Conservation (phyloP, 768 basidiomycete genomes). For the Rhizopogon roseolus region DNA sequence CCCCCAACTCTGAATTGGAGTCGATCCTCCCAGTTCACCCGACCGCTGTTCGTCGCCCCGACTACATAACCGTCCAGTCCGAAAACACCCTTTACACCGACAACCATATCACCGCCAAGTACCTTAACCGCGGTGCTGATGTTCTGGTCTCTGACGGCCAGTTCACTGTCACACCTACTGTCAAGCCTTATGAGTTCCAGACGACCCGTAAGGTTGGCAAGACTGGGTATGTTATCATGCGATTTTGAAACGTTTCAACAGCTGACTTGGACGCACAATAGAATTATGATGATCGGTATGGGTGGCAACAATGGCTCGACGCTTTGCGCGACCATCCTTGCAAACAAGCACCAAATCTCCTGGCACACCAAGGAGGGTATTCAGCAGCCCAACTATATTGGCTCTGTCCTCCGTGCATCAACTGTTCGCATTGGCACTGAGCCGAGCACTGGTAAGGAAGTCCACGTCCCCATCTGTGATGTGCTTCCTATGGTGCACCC, state of each 20-base stretch:
- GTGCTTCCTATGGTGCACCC: slow-evolving; percentile 97
- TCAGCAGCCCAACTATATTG: slow-evolving; percentile 97
- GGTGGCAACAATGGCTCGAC: slow-evolving; percentile 98
- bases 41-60: slow-evolving; percentile 74
- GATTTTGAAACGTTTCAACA: slow-evolving; percentile 4
- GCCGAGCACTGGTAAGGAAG: slow-evolving; percentile 75
- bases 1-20: slow-evolving; percentile 70
- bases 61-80: slow-evolving; percentile 76
- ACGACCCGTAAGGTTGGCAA: slow-evolving; percentile 81
- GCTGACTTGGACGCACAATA: slow-evolving; percentile 24
- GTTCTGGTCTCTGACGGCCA: slow-evolving; percentile 70
- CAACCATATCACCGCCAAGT: slow-evolving; percentile 80
- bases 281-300: slow-evolving; percentile 94
- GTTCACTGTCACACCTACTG: slow-evolving; percentile 74
- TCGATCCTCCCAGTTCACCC: slow-evolving; percentile 73
- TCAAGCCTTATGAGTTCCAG: slow-evolving; percentile 84
- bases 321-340: slow-evolving; percentile 89
- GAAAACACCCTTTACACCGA: slow-evolving; percentile 78
- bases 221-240: slow-evolving; percentile 76
- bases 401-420: slow-evolving; percentile 92
- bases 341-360: slow-evolving; percentile 89
- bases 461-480: slow-evolving; percentile 88
- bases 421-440: slow-evolving; percentile 91
- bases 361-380: slow-evolving; percentile 93
- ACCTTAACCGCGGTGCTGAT: slow-evolving; percentile 72